A percentile compares a stretch with the other conserved stretches of the same genome.
These are phyloP conservation scores for Paradendryphiella salina DNA, from an alignment of 2,329 filamentous ascomycete species.

Conservation along the genomic window DNA sequence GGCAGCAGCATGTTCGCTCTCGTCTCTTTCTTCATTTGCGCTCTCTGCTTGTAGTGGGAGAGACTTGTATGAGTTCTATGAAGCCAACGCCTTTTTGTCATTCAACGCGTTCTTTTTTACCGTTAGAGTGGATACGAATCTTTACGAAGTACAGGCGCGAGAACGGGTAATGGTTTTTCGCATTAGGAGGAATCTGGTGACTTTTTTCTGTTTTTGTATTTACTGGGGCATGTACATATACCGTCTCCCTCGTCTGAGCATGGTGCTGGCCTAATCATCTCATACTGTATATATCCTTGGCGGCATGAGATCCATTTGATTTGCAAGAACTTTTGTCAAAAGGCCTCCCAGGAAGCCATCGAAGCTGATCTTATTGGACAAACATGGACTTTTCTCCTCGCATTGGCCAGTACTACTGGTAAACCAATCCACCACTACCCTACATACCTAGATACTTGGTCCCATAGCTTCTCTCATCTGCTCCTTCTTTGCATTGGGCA, in stretches of 20 bases:
- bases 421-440: background rate
- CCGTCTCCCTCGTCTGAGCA: background rate
- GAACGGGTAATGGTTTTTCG: background rate
- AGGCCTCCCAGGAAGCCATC: no score
- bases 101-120: background rate
- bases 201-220: background rate
- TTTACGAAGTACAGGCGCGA: background rate
- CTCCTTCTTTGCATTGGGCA: constrained; percentile 11
- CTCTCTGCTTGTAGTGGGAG: constrained; percentile 3
- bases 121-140: background rate
- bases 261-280: background rate
- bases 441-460: constrained; percentile 17
- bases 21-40: constrained; percentile 2
- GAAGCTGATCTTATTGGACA: no score
- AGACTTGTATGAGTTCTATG: background rate
- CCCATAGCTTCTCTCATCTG: constrained; percentile 26
- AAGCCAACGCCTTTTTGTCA: background rate
- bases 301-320: no score
- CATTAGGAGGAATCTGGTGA: background rate
- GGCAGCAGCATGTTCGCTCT: constrained; percentile 2
- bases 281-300: no score
- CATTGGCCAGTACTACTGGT: no score
- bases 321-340: no score
- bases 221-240: background rate
- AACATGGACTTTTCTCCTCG: no score